Conservation (phyloP, 164 flowering plant species). For the Chimonanthus praecox region DNA sequence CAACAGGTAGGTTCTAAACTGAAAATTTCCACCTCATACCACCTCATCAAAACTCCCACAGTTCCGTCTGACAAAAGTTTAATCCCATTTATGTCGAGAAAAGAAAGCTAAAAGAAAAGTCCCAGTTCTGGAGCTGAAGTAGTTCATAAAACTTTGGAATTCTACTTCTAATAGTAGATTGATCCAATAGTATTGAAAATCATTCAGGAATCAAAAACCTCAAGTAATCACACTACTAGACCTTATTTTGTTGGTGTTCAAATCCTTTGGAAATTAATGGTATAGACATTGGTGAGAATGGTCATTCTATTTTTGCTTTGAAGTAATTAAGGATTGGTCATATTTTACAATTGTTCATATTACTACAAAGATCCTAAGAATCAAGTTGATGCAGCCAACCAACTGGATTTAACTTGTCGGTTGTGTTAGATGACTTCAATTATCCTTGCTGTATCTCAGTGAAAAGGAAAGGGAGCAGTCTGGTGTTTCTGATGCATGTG, state of each 20-base stretch:
- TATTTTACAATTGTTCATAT: neutral
- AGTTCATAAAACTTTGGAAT: too few species aligned
- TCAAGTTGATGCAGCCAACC: neutral
- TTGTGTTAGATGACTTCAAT: neutral
- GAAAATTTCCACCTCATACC: neutral
- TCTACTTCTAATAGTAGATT: too few species aligned
- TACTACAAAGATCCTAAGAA: neutral
- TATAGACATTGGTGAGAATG: too few species aligned
- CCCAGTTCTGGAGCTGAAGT: too few species aligned
- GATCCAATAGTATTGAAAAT: too few species aligned
- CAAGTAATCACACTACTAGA: too few species aligned
- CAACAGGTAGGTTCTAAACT: conserved; percentile 58
- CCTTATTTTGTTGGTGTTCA: too few species aligned
- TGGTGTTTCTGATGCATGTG: conserved; percentile 63
- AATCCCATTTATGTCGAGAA: neutral
- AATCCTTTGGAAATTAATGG: too few species aligned
- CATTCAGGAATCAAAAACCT: too few species aligned
- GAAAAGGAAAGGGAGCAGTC: conserved; percentile 87
- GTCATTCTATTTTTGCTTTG: neutral
- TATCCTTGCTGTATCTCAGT: conserved; percentile 35
- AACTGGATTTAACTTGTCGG: neutral
- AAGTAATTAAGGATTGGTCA: neutral
- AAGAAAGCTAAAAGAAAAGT: too few species aligned
- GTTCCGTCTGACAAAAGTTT: neutral
- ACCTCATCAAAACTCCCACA: neutral